Evolutionary conservation across 2,329 filamentous ascomycete species (phyloP).

Genomic region (Fusarium palustre): DNA sequence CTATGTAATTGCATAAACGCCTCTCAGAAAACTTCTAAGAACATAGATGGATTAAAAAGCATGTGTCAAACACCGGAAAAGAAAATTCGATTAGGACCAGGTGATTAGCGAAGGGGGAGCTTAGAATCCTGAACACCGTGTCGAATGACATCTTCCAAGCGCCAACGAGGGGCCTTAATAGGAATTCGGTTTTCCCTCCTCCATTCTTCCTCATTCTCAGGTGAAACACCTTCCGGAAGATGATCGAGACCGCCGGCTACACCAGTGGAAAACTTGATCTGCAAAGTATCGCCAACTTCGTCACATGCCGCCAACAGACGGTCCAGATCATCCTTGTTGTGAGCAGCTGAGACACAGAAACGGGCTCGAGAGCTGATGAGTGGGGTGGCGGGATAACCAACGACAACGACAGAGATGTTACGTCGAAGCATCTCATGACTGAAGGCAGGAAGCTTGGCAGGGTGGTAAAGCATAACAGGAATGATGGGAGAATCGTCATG

Average conservation of each 20-base stretch:
- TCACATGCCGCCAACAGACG: conserved; percentile 89
- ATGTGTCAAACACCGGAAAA: conserved; percentile 45
- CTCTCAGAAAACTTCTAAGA: conserved; percentile 32
- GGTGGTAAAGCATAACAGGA: conserved; percentile 93
- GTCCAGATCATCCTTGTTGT: conserved; percentile 98
- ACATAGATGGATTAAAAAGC: conserved; percentile 28
- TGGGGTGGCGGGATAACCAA: conserved; percentile 96
- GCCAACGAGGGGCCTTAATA: conserved; percentile 82
- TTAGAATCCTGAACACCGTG: conserved; percentile 82
- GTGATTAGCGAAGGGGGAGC: conserved; percentile 71
- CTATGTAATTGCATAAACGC: conserved; percentile 44
- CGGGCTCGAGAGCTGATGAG: conserved; percentile 93
- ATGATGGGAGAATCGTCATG: conserved; percentile 99
- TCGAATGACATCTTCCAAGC: conserved; percentile 82
- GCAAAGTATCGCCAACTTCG: conserved; percentile 89
- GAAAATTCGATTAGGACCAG: conserved; percentile 30
- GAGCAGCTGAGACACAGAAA: conserved; percentile 94
- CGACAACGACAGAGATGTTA: conserved; percentile 97
- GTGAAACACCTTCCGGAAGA: conserved; percentile 75
- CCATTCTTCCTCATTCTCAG: conserved; percentile 79
- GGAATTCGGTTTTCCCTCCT: conserved; percentile 72
- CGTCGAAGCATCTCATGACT: conserved; percentile 98
- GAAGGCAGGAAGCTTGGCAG: conserved; percentile 98
- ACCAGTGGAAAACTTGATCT: conserved; percentile 97
- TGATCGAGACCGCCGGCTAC: conserved; percentile 88